Percentiles rank a stretch among this genome's conserved stretches.
These are phyloP conservation scores for Priceomyces melissophilus DNA, from an alignment of 805 yeast species.

Conservation along the genomic window DNA sequence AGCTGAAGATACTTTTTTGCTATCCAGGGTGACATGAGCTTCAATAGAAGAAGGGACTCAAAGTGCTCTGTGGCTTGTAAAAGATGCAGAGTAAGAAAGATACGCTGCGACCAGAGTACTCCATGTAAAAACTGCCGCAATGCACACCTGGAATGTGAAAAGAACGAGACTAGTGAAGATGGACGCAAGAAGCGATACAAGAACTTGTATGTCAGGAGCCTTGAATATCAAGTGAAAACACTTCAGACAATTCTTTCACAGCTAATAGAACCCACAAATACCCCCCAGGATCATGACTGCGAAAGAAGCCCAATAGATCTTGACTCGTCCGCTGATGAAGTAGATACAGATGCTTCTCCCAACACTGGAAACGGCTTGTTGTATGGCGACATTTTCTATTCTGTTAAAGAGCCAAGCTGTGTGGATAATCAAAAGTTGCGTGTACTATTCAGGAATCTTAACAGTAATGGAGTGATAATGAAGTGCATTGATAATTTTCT, in stretches of 20 bases:
- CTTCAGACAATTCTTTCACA: slow-evolving; percentile 3
- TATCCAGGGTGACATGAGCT: too few relatives aligned
- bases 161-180: slow-evolving; percentile 1
- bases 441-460: neutral
- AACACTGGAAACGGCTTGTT: neutral
- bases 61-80: slow-evolving; percentile 4
- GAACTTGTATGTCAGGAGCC: slow-evolving; percentile 4
- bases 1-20: too few relatives aligned
- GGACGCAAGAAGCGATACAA: slow-evolving; percentile 5
- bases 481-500: slow-evolving; percentile 3
- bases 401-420: neutral
- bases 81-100: slow-evolving; percentile 4
- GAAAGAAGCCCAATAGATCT: too few relatives aligned
- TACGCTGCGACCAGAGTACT: slow-evolving; percentile 3
- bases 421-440: neutral
- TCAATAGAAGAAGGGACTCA: slow-evolving; percentile 1
- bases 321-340: neutral
- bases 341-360: neutral
- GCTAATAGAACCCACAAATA: neutral
- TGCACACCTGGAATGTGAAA: slow-evolving; percentile 3
- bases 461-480: neutral
- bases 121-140: slow-evolving; percentile 4
- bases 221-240: slow-evolving; percentile 4
- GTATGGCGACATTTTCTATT: neutral
- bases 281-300: neutral